These are phyloP conservation scores for Linnemannia schmuckeri DNA, from an alignment of 192 early-diverging fungal genomes.

Conservation along the genomic window DNA sequence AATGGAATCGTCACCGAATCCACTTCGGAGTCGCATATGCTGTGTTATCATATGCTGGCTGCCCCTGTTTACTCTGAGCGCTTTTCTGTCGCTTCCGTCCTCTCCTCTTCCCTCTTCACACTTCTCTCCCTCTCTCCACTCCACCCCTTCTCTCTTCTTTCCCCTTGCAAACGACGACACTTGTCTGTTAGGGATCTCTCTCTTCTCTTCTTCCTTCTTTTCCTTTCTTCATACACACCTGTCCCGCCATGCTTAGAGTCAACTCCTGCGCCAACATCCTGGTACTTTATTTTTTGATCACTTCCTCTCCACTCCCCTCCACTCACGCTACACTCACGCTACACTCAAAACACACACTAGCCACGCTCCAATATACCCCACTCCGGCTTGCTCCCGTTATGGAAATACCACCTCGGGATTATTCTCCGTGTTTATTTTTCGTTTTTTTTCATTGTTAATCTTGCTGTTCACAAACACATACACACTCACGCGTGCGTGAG, in stretches of 20 bases:
- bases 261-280: constrained; percentile 52
- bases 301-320: neutral
- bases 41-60: neutral
- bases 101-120: neutral
- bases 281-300: constrained; percentile 31
- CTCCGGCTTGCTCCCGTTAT: constrained; percentile 6
- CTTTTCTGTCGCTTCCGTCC: constrained; percentile 9
- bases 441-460: neutral
- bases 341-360: neutral
- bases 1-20: neutral
- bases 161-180: neutral
- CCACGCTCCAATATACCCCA: neutral
- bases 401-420: neutral
- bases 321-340: neutral
- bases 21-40: neutral
- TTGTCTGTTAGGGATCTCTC: constrained; percentile 12
- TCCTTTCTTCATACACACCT: neutral
- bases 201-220: neutral
- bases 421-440: neutral
- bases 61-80: neutral
- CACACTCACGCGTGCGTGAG: neutral
- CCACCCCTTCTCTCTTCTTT: constrained; percentile 1
- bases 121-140: constrained; percentile 14
- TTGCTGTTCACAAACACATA: neutral
- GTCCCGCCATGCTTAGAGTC: constrained; percentile 40